Evolutionary conservation across 2,329 filamentous ascomycete genomes (phyloP).

Genomic region (Alternaria conjuncta): DNA sequence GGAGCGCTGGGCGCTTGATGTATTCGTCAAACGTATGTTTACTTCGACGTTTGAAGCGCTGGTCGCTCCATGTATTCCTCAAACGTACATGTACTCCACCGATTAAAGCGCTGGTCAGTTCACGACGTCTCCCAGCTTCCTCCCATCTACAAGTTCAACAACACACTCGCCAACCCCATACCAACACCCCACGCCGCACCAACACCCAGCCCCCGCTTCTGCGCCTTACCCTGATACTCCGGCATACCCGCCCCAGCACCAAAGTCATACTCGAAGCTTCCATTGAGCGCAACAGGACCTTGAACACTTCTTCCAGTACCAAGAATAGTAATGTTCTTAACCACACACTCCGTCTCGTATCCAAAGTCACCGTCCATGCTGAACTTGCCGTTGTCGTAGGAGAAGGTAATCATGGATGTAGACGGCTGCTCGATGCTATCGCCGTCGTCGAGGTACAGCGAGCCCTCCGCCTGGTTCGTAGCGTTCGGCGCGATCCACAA

Average conservation of each 20-base stretch:
- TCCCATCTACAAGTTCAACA: background rate
- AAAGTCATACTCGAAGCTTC: constrained; percentile 17
- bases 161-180: background rate
- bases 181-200: background rate
- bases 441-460: constrained; percentile 79
- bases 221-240: background rate
- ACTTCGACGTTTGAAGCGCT: fast-evolving
- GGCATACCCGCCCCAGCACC: background rate
- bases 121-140: background rate
- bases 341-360: constrained; percentile 46
- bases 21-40: background rate
- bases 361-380: constrained; percentile 62
- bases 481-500: constrained; percentile 70
- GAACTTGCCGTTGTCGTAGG: constrained; percentile 63
- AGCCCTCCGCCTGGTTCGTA: constrained; percentile 69
- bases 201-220: background rate
- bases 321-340: constrained; percentile 38
- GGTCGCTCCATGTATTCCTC: background rate
- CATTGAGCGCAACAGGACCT: constrained; percentile 51
- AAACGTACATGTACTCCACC: background rate
- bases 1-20: background rate
- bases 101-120: background rate
- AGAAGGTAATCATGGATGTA: constrained; percentile 65
- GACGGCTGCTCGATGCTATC: constrained; percentile 66
- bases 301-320: constrained; percentile 58